Base-by-base conservation (phyloP, 257 asterid genomes). In the Gentiana straminea region DNA sequence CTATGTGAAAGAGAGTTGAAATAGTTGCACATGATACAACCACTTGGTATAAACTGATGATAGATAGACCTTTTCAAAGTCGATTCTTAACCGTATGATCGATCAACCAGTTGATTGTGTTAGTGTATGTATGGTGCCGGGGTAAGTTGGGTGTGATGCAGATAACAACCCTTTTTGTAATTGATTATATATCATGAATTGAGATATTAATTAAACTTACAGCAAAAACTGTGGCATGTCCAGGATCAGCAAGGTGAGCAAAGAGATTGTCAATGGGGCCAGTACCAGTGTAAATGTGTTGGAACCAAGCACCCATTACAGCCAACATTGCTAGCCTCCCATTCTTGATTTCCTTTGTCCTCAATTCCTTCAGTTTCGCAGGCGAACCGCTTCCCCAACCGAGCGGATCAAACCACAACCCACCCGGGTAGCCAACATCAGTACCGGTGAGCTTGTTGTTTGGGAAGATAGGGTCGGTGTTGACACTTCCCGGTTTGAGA, bases 301-400 rank as follows among this genome's bases (percentile, higher is more conserved):
- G 98, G 76, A 92, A 92, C 98, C 98, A 92, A 0, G 97, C 98
- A 44, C 98, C 98, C 79, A 92, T 79, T 8, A 92, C 98, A 0
- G 97, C 98, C 80, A 92, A 65, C 98, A 92, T 92, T 1, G 98
- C 98, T 58, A 87, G 49, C 57, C 98, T 68, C 3, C 98, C 97
- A 15, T 92, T 92, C 84, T 92, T 92, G 75, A 92, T 81, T 71
- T 92, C 98, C 75, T 92, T 92, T n/a, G 94, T 81, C 68, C 98
- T 87, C 72, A 92, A 61, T 75, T 92, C 95, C 91, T 80, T 92
- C 33, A 88, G 9, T 38, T 92, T 88, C 45, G 37, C 74, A 0
- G 93, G 86, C 0, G 94, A 80, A 32, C 94, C 98, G 0, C 80
- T 66, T 9, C 98, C 98, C 94, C 94, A 92, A 5, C 98, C 97